A percentile compares a stretch with the other conserved stretches of the same genome.
Conservation (phyloP, 129 eudicot genomes). For the Dittrichia graveolens region DNA sequence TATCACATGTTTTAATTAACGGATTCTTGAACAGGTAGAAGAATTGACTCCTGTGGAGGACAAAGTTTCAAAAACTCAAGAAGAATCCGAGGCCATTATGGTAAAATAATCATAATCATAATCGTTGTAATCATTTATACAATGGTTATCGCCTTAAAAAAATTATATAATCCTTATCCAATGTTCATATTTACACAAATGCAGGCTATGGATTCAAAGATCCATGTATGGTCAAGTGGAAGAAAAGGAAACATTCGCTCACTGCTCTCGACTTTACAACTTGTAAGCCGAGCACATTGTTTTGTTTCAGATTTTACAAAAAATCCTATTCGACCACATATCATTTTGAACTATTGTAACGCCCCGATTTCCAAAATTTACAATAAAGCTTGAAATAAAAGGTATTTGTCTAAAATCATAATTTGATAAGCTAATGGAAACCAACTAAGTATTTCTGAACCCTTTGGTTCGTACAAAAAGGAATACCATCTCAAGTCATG, state of each 20-base stretch:
- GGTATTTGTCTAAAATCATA: too few species aligned
- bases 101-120: conserved; percentile 27
- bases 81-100: conserved; percentile 44
- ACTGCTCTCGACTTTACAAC: conserved; percentile 86
- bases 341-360: too few species aligned
- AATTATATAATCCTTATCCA: not conserved
- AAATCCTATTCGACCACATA: too few species aligned
- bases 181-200: not conserved
- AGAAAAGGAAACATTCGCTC: conserved; percentile 95
- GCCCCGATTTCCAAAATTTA: too few species aligned
- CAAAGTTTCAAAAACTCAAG: conserved; percentile 30
- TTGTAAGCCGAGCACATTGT: conserved; percentile 47
- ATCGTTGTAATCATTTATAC: not conserved
- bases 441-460: too few species aligned
- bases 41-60: conserved; percentile 45
- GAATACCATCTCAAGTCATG: too few species aligned
- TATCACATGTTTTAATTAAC: not conserved
- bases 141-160: too few species aligned
- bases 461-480: too few species aligned
- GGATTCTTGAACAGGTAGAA: conserved; percentile 49
- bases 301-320: not conserved
- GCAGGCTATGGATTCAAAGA: conserved; percentile 74
- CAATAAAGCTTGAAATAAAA: too few species aligned
- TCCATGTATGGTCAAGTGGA: conserved; percentile 78
- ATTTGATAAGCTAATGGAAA: too few species aligned